phyloP scores from a whole-genome alignment of 2,329 filamentous ascomycete genomes.

The Hymenoscyphus salicellus region DNA sequence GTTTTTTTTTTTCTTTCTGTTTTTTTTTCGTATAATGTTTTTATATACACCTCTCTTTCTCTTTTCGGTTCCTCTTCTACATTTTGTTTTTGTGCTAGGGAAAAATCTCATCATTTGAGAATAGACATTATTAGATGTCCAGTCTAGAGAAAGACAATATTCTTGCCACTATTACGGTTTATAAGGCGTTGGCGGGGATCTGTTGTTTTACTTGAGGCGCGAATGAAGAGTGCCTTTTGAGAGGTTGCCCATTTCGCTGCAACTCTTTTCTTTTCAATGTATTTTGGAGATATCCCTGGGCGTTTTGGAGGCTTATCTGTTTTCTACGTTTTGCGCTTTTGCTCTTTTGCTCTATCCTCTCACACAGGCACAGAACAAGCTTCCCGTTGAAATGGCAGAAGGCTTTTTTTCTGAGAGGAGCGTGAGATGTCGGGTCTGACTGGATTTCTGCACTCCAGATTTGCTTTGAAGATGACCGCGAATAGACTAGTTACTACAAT shows the following conservation, averaged over 20 bases:
- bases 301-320: background rate
- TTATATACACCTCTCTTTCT: background rate
- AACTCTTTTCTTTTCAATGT: background rate
- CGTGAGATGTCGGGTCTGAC: too few species aligned
- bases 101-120: background rate
- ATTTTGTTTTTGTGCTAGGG: background rate
- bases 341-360: background rate
- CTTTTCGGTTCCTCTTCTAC: background rate
- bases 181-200: background rate
- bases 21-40: background rate
- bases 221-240: background rate
- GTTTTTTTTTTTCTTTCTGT: too few species aligned
- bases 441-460: too few species aligned
- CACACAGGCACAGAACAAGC: too few species aligned
- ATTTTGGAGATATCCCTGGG: background rate
- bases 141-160: background rate
- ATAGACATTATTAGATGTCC: background rate
- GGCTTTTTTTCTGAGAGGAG: too few species aligned
- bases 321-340: background rate
- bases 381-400: too few species aligned
- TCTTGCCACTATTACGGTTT: background rate
- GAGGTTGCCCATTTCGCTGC: too few species aligned
- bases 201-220: background rate
- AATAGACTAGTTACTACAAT: too few species aligned
- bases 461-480: too few species aligned